phyloP scores from a whole-genome alignment of 805 yeast genomes.

The Metschnikowia baotianmanensis region DNA sequence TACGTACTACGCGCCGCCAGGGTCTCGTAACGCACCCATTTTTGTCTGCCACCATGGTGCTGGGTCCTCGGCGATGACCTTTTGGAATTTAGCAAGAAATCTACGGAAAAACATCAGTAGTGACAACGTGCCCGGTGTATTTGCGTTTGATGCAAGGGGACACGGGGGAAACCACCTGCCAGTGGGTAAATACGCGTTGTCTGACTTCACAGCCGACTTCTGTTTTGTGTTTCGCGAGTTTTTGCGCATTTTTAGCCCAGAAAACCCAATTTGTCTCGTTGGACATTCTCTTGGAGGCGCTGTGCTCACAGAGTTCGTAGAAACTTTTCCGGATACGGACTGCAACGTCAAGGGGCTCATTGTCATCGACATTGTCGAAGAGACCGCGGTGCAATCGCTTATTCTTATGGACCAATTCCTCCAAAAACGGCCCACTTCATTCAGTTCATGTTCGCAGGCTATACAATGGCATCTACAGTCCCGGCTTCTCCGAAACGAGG shows the following conservation, averaged over 20 bases:
- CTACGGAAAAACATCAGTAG: conserved; percentile 20
- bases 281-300: conserved; percentile 97
- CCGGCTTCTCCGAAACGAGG: conserved; percentile 49
- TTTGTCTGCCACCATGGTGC: conserved; percentile 92
- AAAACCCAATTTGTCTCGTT: conserved; percentile 48
- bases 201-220: conserved; percentile 59
- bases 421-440: conserved; percentile 58
- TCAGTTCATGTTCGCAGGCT: conserved; percentile 54
- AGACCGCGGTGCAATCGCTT: conserved; percentile 75
- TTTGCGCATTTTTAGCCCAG: conserved; percentile 12
- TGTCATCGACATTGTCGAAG: conserved; percentile 92
- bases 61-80: conserved; percentile 83
- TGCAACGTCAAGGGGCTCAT: conserved; percentile 59
- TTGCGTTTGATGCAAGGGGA: conserved; percentile 79
- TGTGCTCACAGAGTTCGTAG: conserved; percentile 56
- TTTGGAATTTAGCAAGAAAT: conserved; percentile 50
- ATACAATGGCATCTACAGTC: conserved; percentile 78
- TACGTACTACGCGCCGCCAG: conserved; percentile 59
- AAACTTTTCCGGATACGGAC: conserved; percentile 17
- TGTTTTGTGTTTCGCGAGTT: conserved; percentile 45
- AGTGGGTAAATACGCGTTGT: conserved; percentile 40
- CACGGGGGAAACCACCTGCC: conserved; percentile 54
- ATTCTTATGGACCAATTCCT: conserved; percentile 66
- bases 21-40: conserved; percentile 43
- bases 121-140: conserved; percentile 48